Evolutionary conservation across 2,329 filamentous ascomycete species (phyloP).

Genomic region (Ophiostoma montium): DNA sequence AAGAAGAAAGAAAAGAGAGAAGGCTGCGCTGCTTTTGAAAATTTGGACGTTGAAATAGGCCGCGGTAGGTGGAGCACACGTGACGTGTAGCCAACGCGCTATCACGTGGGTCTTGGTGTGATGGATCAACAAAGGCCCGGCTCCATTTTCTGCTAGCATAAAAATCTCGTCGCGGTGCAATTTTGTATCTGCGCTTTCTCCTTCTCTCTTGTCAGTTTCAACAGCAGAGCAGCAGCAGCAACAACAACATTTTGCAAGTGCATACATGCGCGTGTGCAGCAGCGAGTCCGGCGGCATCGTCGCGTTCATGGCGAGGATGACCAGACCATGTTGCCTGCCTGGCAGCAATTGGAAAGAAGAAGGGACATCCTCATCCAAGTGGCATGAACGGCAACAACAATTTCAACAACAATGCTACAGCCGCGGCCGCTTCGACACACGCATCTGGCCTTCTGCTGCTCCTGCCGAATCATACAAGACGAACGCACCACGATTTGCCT

Average conservation of each 20-base stretch:
- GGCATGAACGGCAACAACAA: neutral
- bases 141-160: neutral
- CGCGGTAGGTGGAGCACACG: neutral
- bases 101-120: neutral
- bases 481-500: slow-evolving; percentile 33
- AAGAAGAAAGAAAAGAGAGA: slow-evolving; percentile 13
- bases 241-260: neutral
- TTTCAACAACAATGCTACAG: neutral
- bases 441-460: neutral
- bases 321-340: neutral
- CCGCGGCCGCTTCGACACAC: neutral
- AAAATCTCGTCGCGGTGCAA: neutral
- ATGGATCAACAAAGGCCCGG: slow-evolving; percentile 4
- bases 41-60: neutral
- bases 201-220: neutral
- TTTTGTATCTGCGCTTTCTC: neutral
- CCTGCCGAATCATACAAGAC: neutral
- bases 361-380: neutral
- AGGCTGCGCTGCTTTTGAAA: neutral
- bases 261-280: neutral
- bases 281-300: neutral
- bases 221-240: neutral
- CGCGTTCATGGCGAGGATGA: neutral
- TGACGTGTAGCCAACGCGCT: neutral
- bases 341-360: neutral